Conservation (phyloP, 163 green algal genomes). For the Chlamydomonas reinhardtii region DNA sequence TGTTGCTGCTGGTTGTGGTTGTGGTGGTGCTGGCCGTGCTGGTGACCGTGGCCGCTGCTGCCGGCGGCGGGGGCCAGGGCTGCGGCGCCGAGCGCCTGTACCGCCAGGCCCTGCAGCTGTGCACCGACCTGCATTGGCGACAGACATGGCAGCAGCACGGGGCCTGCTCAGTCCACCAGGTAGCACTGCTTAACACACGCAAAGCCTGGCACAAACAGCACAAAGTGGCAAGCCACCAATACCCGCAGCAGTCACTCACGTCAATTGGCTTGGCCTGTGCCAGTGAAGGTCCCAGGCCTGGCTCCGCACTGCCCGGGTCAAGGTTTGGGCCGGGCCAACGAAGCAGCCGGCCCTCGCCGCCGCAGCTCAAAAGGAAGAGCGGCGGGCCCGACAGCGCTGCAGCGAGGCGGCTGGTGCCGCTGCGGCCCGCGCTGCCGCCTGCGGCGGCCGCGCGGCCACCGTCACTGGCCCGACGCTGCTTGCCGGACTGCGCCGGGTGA, state of each 20-base stretch:
- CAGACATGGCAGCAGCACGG: background rate
- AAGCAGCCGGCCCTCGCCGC: constrained; percentile 57
- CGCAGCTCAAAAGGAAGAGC: constrained; percentile 53
- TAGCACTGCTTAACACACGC: too few species aligned
- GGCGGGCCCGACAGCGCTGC: background rate
- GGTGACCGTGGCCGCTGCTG: background rate
- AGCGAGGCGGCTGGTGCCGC: background rate
- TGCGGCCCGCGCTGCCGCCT: background rate
- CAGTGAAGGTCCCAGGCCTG: background rate
- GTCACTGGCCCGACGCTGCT: background rate
- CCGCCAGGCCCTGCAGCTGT: background rate
- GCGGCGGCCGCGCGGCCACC: background rate
- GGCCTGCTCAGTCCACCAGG: too few species aligned
- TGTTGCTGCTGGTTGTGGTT: constrained; percentile 13
- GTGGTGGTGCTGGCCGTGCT: background rate
- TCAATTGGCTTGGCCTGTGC: constrained; percentile 3
- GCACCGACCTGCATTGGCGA: background rate
- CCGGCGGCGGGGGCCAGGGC: background rate
- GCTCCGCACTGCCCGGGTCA: background rate
- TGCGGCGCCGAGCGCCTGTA: background rate
- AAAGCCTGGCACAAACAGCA: too few species aligned
- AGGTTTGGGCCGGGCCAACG: constrained; percentile 28
- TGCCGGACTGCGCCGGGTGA: too few species aligned
- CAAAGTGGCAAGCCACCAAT: too few species aligned
- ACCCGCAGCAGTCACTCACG: too few species aligned